phyloP scores from a whole-genome alignment of 2,329 filamentous ascomycete genomes.

The Thelonectria discophora region DNA sequence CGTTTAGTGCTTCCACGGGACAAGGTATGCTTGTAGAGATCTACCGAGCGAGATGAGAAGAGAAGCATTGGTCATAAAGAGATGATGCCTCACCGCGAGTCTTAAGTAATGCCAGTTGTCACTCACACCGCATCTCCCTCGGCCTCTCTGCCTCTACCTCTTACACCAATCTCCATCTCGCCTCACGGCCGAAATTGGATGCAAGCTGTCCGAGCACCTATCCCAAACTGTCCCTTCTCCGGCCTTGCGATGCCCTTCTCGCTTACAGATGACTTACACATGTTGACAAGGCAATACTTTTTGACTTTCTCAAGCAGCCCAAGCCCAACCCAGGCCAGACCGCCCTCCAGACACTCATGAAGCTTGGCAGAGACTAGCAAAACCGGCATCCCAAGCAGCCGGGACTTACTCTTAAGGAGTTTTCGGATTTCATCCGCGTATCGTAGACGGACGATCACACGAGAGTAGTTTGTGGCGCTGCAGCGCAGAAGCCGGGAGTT shows the following conservation, averaged over 20 bases:
- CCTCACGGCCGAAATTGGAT: conserved; percentile 19
- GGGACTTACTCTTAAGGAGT: neutral
- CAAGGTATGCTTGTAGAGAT: neutral
- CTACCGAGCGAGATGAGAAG: neutral
- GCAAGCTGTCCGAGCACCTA: neutral
- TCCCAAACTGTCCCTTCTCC: conserved; percentile 8
- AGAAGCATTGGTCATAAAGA: neutral
- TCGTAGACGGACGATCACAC: conserved; percentile 34
- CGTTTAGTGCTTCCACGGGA: neutral
- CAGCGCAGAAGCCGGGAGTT: conserved; percentile 9
- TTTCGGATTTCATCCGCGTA: conserved; percentile 25
- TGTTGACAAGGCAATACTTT: neutral
- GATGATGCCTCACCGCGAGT: neutral
- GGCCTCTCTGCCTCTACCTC: neutral
- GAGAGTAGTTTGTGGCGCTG: conserved; percentile 26
- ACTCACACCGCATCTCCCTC: neutral
- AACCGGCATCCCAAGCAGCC: conserved; percentile 2
- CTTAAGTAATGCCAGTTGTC: no score
- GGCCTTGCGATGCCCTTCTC: neutral
- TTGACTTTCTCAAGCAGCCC: neutral
- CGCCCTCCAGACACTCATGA: neutral
- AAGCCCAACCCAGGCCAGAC: neutral
- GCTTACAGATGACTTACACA: conserved; percentile 4
- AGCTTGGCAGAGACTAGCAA: no score
- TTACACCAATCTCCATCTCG: conserved; percentile 9